A percentile compares a stretch with the other conserved stretches of the same genome.
phyloP scores from a whole-genome alignment of 2,329 filamentous ascomycete species.

The Chaetomium sp. region DNA sequence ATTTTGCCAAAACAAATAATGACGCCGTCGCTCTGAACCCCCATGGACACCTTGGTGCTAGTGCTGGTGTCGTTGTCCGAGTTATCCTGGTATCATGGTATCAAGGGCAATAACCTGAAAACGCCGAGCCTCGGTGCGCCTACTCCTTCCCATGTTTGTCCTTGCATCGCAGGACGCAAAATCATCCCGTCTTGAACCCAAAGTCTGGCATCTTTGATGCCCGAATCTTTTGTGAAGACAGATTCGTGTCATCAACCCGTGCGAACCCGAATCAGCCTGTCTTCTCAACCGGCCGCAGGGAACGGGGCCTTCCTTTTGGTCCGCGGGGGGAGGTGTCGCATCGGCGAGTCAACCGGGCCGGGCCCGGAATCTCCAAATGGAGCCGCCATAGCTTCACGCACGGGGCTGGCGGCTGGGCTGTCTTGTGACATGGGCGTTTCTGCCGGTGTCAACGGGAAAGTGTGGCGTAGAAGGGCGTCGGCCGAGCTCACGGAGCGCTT shows the following conservation, averaged over 20 bases:
- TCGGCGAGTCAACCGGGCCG: slow-evolving; percentile 5
- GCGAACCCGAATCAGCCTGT: slow-evolving; percentile 8
- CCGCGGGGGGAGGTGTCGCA: slow-evolving; percentile 15
- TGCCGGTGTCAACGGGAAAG: slow-evolving; percentile 46
- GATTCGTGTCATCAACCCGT: not conserved
- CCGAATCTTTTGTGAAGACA: not conserved
- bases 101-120: slow-evolving; percentile 1
- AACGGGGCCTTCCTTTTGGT: slow-evolving; percentile 20
- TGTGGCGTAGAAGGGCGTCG: slow-evolving; percentile 44
- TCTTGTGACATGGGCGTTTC: slow-evolving; percentile 44
- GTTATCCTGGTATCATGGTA: slow-evolving; percentile 7
- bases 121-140: slow-evolving; percentile 3
- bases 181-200: not conserved
- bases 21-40: not conserved
- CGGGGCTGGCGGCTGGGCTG: slow-evolving; percentile 13
- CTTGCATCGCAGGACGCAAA: not conserved
- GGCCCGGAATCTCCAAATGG: slow-evolving; percentile 4
- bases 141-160: not conserved
- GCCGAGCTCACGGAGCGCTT: slow-evolving; percentile 46
- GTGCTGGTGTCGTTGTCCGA: not conserved
- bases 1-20: not conserved
- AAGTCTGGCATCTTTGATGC: not conserved
- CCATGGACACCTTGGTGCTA: not conserved
- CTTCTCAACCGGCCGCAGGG: slow-evolving; percentile 15
- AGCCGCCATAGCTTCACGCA: slow-evolving; percentile 3